Conservation (phyloP, 2,329 filamentous ascomycete genomes). For the Colletotrichum sp. region DNA sequence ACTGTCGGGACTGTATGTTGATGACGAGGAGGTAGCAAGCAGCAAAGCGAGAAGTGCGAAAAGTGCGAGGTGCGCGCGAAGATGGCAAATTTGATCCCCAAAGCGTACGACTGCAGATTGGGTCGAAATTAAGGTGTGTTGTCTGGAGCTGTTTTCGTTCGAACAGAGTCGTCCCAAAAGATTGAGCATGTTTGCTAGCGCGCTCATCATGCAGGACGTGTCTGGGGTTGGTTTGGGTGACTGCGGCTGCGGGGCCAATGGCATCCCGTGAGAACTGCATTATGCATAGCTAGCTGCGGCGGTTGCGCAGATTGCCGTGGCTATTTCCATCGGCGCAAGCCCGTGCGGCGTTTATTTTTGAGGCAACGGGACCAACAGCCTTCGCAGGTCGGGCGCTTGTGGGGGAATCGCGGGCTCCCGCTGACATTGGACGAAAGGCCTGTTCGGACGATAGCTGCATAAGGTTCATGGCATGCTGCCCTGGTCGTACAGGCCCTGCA, state of each 20-base stretch:
- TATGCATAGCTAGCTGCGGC: background rate
- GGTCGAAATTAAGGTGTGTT: background rate
- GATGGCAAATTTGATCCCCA: background rate
- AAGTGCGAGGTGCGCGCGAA: background rate
- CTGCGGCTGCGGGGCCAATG: slow-evolving; percentile 14
- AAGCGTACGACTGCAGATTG: background rate
- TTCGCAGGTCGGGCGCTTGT: background rate
- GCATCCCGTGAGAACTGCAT: background rate
- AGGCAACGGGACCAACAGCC: background rate
- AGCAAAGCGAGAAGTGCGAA: background rate
- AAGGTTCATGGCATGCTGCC: background rate
- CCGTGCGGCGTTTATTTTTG: slow-evolving; percentile 7
- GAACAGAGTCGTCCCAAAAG: background rate
- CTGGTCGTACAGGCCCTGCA: background rate
- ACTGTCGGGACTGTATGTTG: slow-evolving; percentile 1
- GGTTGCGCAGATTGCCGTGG: slow-evolving; percentile 20
- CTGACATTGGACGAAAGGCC: background rate
- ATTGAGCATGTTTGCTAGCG: background rate
- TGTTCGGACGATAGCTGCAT: slow-evolving; percentile 9
- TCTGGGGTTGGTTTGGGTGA: background rate
- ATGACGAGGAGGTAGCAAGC: slow-evolving; percentile 10
- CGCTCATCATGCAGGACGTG: background rate
- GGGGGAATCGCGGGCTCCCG: background rate
- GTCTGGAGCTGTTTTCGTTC: slow-evolving; percentile 4
- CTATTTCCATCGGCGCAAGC: slow-evolving; percentile 8